These are phyloP conservation scores for Monilinia aucupariae DNA, from an alignment of 2,329 filamentous ascomycete species.

Conservation along the genomic window DNA sequence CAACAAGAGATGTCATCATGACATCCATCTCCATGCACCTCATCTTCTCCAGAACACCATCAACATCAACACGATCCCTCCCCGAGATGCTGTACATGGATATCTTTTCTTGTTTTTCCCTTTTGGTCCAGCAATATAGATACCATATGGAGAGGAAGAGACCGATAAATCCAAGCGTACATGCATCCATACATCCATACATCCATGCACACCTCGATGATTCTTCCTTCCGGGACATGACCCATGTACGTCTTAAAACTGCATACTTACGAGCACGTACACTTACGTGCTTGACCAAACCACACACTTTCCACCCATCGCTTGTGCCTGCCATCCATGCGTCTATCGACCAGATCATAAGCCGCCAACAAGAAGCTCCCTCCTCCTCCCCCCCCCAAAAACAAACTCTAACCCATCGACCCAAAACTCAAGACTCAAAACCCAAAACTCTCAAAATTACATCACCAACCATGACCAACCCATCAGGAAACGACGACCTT, in stretches of 20 bases:
- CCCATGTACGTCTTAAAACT: slow-evolving; percentile 14
- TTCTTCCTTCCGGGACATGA: slow-evolving; percentile 4
- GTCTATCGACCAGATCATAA: neutral
- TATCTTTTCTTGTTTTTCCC: too few relatives aligned
- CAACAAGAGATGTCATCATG: neutral
- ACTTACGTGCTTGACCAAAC: too few relatives aligned
- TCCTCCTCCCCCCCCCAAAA: too few relatives aligned
- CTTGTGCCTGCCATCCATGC: too few relatives aligned
- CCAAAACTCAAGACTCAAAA: too few relatives aligned
- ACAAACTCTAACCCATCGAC: slow-evolving; percentile 3
- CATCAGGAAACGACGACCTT: neutral
- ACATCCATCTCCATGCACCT: neutral
- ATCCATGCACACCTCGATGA: neutral
- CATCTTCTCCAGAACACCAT: too few relatives aligned
- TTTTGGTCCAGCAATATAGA: too few relatives aligned
- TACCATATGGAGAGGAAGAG: neutral
- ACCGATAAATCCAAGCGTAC: too few relatives aligned
- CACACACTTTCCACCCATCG: neutral
- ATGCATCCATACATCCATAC: too few relatives aligned
- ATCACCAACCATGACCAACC: neutral
- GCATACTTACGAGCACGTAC: too few relatives aligned
- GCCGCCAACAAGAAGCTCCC: neutral
- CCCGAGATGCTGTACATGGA: too few relatives aligned
- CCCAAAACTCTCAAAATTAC: neutral
- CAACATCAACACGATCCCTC: too few relatives aligned